Base-by-base conservation (phyloP, 176 grass and related monocot species). In the Poa annua region DNA sequence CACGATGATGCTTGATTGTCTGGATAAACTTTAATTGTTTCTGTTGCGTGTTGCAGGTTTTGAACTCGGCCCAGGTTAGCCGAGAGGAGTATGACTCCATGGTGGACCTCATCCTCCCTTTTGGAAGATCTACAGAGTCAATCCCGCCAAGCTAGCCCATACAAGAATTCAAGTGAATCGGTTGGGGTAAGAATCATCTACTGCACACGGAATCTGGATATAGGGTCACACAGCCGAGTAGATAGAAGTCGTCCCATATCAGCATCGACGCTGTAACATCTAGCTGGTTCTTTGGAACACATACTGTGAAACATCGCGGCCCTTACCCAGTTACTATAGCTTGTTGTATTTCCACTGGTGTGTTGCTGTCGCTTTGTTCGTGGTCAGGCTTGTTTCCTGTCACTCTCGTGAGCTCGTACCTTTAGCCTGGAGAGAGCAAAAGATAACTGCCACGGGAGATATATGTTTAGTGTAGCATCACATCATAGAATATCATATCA, bases 41-140 rank as follows among this genome's bases (percentile, higher is more conserved):
- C 9, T 57, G 16, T 14, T 68, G 21, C 3, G 8, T 0, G 8
- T 61, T 84, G 63, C 64, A 92, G 96, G 75, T 96, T 53, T 19
- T 96, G 51, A 85, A 90, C 51, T 81, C 91, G 4, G 85, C 91
- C 70, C 89, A 96, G 73, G 39, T 94, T 83, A 91, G 77, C 76
- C 64, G 64, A 48, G 85, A 84, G 55, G 86, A 98, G 62, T 90
- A 96, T 0, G 81, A 90, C 35, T 88, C 75, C 4, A 94, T 96
- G 87, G 68, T 90, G 14, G 78, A 88, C 38, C 61, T 88, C 50
- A 12, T 92, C 22, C 81, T 95, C 8, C 96, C 96, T 29, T 65
- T 95, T 5, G 92, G 92, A 53, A 91, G 87, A 83, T 85, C 68
- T 25, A 15, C 47, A 3, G 5, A 41, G 66, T 51, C 71, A 20